These are phyloP conservation scores for Plantago elongata DNA, from an alignment of 257 asterid species.

Conservation along the genomic window DNA sequence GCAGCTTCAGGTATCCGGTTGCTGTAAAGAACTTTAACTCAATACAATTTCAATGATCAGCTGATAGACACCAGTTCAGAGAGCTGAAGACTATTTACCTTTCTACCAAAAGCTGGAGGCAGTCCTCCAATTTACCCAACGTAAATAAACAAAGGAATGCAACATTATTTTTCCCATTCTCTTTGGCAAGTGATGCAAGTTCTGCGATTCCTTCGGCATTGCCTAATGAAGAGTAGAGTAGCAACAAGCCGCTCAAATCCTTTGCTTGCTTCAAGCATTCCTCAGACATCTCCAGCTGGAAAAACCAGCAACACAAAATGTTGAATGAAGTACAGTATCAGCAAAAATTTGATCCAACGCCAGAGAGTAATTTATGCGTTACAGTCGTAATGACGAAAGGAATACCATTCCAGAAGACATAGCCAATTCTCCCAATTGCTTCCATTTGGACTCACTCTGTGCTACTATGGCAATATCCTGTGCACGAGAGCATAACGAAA, in stretches of 20 bases:
- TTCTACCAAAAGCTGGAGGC: slow-evolving; percentile 90
- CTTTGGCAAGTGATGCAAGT: slow-evolving; percentile 81
- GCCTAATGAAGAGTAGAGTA: slow-evolving; percentile 89
- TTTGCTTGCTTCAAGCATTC: slow-evolving; percentile 91
- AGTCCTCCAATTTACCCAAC: slow-evolving; percentile 91
- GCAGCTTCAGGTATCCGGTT: slow-evolving; percentile 99
- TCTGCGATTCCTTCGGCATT: slow-evolving; percentile 79
- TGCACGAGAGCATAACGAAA: slow-evolving; percentile 18
- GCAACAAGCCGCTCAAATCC: slow-evolving; percentile 90
- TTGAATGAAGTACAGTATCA: neutral
- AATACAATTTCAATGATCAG: slow-evolving; percentile 17
- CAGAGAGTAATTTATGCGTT: slow-evolving; percentile 8
- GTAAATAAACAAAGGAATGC: slow-evolving; percentile 89
- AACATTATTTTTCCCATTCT: slow-evolving; percentile 91
- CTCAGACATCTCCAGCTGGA: slow-evolving; percentile 92
- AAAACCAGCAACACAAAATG: neutral
- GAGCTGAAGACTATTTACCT: slow-evolving; percentile 39
- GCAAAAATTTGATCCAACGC: slow-evolving; percentile 5
- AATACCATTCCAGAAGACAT: slow-evolving; percentile 89
- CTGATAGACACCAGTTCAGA: slow-evolving; percentile 15
- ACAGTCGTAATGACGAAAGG: slow-evolving; percentile 14
- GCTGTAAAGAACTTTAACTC: slow-evolving; percentile 44
- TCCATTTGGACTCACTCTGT: slow-evolving; percentile 86
- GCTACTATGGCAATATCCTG: slow-evolving; percentile 82
- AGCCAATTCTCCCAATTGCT: slow-evolving; percentile 94